phyloP scores from a whole-genome alignment of 2,329 filamentous ascomycete species.

The Botryotinia narcissicola region DNA sequence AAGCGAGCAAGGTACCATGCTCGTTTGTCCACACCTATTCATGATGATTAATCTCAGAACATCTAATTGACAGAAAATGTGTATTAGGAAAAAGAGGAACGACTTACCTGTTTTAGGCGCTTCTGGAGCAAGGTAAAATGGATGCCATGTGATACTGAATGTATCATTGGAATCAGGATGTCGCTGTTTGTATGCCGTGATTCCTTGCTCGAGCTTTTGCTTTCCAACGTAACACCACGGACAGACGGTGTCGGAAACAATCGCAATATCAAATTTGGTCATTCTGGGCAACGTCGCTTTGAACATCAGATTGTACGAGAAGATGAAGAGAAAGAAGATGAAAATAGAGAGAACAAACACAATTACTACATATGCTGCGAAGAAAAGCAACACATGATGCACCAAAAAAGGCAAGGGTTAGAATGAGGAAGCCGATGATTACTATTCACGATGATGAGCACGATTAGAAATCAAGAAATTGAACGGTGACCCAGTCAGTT shows the following conservation, averaged over 20 bases:
- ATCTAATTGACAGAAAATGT: neutral
- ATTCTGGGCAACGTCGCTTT: slow-evolving; percentile 46
- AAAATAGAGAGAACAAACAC: neutral
- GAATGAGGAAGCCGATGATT: slow-evolving; percentile 1
- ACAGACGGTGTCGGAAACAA: slow-evolving; percentile 72
- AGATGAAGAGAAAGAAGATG: neutral
- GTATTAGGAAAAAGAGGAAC: neutral
- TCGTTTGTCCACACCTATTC: slow-evolving; percentile 50
- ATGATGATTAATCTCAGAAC: neutral
- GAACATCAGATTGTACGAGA: slow-evolving; percentile 25
- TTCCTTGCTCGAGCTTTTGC: slow-evolving; percentile 69
- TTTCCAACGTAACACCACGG: slow-evolving; percentile 51
- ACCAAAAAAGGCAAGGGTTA: neutral
- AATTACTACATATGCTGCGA: neutral
- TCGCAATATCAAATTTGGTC: slow-evolving; percentile 73
- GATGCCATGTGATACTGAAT: slow-evolving; percentile 71
- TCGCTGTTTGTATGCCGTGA: slow-evolving; percentile 60
- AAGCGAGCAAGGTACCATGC: slow-evolving; percentile 62
- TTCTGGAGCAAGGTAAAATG: slow-evolving; percentile 76
- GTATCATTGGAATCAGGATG: slow-evolving; percentile 63
- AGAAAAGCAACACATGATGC: neutral
- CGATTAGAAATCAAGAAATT: slow-evolving; percentile 2
- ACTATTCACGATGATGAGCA: neutral
- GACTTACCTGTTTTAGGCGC: slow-evolving; percentile 52
- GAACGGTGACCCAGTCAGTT: neutral